These are phyloP conservation scores for Kluyveromyces sp. DNA, from an alignment of 1,139 yeast genomes.

Conservation along the genomic window DNA sequence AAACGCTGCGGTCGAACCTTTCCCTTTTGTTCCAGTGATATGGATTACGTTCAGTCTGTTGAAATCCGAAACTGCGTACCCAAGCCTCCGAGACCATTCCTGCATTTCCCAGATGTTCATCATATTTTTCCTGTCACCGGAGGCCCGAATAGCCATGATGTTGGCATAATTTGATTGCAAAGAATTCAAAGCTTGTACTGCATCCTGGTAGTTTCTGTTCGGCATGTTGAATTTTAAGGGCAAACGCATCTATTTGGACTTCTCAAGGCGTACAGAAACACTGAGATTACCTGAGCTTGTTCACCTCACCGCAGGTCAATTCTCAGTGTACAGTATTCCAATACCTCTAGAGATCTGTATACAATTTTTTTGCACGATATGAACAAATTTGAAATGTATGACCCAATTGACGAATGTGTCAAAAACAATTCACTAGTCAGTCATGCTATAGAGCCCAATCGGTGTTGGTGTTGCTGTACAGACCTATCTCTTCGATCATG, in stretches of 20 bases:
- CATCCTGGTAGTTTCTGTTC: conserved; percentile 46
- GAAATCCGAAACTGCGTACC: conserved; percentile 65
- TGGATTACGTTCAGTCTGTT: conserved; percentile 75
- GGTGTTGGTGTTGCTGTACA: too few species aligned
- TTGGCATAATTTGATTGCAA: conserved; percentile 89
- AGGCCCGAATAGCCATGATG: conserved; percentile 69
- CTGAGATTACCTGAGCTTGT: too few species aligned
- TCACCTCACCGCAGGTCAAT: too few species aligned
- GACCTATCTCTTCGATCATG: too few species aligned
- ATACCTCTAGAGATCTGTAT: too few species aligned
- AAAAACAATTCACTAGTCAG: too few species aligned
- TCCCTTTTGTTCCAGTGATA: conserved; percentile 97
- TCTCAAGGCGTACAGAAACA: not conserved
- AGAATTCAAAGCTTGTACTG: conserved; percentile 75
- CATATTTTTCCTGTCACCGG: conserved; percentile 64
- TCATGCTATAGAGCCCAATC: too few species aligned
- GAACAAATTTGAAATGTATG: too few species aligned
- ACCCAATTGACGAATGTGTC: too few species aligned
- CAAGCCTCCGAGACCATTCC: conserved; percentile 85
- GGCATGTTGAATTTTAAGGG: conserved; percentile 13
- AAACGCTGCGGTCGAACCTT: conserved; percentile 97
- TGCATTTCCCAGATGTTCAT: conserved; percentile 78
- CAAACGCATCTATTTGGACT: conserved; percentile 1
- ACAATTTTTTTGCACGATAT: too few species aligned
- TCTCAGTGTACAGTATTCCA: too few species aligned